phyloP scores from a whole-genome alignment of 805 yeast genomes.

The Candida morakotiae region DNA sequence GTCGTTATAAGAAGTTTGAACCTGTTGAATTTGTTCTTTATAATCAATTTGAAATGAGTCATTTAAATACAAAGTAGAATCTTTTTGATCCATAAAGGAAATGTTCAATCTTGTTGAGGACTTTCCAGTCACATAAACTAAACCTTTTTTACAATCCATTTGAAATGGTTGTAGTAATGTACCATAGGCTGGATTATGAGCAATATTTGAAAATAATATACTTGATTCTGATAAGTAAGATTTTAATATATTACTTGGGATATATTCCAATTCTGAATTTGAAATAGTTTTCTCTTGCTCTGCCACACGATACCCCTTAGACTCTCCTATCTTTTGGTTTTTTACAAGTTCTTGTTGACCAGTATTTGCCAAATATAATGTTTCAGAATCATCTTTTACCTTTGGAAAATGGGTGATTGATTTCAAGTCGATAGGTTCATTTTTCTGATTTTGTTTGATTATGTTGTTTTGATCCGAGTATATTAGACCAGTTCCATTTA shows the following conservation, averaged over 20 bases:
- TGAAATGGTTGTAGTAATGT: conserved; percentile 17
- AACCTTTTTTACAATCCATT: conserved; percentile 7
- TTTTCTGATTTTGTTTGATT: too few species aligned
- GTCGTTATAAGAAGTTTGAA: conserved; percentile 10
- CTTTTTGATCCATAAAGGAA: conserved; percentile 1
- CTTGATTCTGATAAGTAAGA: conserved; percentile 13
- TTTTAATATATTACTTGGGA: conserved; percentile 5
- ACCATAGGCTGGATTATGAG: conserved; percentile 32
- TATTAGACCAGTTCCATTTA: conserved; percentile 32
- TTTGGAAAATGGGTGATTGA: conserved; percentile 22
- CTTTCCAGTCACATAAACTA: conserved; percentile 24
- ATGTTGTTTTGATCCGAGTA: too few species aligned
- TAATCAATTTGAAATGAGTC: conserved; percentile 18
- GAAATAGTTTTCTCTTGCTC: not conserved
- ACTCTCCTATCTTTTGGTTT: conserved; percentile 3
- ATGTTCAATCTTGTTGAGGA: conserved; percentile 25
- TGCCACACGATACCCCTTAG: not conserved
- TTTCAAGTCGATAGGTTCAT: conserved; percentile 1
- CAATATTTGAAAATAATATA: conserved; percentile 17
- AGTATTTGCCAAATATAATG: not conserved
- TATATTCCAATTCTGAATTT: not conserved
- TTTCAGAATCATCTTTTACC: conserved; percentile 5
- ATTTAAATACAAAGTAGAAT: not conserved
- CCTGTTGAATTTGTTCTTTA: conserved; percentile 37
- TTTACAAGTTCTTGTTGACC: conserved; percentile 9